Percentiles rank a stretch among this genome's conserved stretches.
Conservation (phyloP, 768 basidiomycete genomes). For the Hericium alpestre region DNA sequence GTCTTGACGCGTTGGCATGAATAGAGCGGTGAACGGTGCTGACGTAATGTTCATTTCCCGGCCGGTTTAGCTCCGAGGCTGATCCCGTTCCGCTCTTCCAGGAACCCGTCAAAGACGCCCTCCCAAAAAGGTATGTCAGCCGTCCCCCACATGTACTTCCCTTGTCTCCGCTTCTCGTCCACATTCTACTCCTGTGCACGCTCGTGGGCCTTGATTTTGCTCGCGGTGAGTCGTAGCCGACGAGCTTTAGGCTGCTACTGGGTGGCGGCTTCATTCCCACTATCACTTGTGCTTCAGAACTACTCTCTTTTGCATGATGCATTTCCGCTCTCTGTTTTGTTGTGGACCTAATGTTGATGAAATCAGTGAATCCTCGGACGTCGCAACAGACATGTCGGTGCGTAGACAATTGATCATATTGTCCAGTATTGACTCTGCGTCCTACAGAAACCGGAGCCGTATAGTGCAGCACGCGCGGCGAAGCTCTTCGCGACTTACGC, state of each 20-base stretch:
- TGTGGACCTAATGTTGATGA: not conserved
- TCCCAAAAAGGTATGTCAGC: conserved; percentile 12
- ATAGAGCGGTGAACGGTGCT: not conserved
- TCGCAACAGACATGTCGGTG: not conserved
- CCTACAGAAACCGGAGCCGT: conserved; percentile 24
- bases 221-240: not conserved
- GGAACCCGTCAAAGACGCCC: conserved; percentile 11
- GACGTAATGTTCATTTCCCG: conserved; percentile 5
- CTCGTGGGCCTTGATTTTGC: not conserved
- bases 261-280: no score
- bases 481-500: conserved; percentile 53
- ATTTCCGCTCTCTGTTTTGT: not conserved
- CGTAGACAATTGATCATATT: not conserved
- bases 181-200: not conserved
- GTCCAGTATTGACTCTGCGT: not conserved
- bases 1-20: not conserved
- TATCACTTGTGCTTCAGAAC: not conserved
- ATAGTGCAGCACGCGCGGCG: conserved; percentile 38
- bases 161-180: not conserved
- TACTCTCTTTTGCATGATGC: not conserved
- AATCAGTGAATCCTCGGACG: not conserved
- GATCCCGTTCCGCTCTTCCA: conserved; percentile 7
- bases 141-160: not conserved
- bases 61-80: not conserved
- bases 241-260: no score